phyloP scores from a whole-genome alignment of 2,329 filamentous ascomycete genomes.

The Trichoderma afroharzianum region DNA sequence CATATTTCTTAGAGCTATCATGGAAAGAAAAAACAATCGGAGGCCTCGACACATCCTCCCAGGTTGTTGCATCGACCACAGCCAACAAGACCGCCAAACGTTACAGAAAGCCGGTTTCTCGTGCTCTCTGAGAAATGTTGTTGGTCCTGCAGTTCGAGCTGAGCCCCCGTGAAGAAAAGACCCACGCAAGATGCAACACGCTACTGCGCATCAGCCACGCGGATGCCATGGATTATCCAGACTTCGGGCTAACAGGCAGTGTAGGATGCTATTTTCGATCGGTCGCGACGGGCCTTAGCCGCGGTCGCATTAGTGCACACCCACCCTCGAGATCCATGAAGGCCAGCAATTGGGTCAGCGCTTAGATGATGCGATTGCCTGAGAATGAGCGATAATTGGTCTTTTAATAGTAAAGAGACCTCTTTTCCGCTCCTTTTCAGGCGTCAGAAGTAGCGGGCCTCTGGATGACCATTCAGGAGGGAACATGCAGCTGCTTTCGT shows the following conservation, averaged over 20 bases:
- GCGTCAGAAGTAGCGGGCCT: background rate
- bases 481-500: background rate
- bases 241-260: background rate
- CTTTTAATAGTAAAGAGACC: background rate
- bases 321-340: background rate
- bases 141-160: background rate
- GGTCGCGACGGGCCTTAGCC: background rate
- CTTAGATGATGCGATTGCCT: background rate
- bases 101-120: background rate
- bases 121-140: background rate
- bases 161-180: background rate
- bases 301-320: background rate
- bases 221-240: background rate
- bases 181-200: background rate
- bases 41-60: background rate
- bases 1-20: background rate
- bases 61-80: background rate
- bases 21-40: background rate
- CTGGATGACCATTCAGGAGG: background rate
- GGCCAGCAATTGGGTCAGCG: background rate
- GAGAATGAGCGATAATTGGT: background rate
- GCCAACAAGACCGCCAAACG: background rate
- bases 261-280: background rate
- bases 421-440: background rate
- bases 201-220: background rate